These are phyloP conservation scores for Podospora comata DNA, from an alignment of 495 filamentous ascomycete species.

Conservation along the genomic window DNA sequence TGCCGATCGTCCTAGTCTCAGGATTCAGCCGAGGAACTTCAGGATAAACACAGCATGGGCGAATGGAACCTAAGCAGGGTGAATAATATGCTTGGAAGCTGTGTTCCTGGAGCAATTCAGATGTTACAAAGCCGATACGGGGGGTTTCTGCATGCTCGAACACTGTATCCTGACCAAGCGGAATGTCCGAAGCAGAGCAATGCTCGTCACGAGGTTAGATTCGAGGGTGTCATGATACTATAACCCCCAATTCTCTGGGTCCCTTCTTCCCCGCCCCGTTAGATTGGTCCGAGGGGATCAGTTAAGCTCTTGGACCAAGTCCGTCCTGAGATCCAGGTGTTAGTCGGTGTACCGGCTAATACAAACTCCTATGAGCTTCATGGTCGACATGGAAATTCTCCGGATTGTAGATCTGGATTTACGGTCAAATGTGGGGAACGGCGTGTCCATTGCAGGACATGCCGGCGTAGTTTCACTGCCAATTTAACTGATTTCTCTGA, in stretches of 20 bases:
- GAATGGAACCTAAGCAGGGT: not conserved
- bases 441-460: not conserved
- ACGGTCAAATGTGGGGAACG: conserved; percentile 2
- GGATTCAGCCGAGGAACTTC: conserved; percentile 11
- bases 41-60: not conserved
- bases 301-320: conserved; percentile 23
- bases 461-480: not conserved
- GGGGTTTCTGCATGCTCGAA: not conserved
- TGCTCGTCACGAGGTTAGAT: not conserved
- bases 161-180: conserved; percentile 1
- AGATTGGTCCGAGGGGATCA: conserved; percentile 15
- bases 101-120: not conserved
- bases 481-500: not conserved
- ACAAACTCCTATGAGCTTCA: not conserved
- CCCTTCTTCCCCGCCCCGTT: conserved; percentile 13
- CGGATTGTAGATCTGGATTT: not conserved
- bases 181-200: not conserved
- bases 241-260: conserved; percentile 11
- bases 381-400: not conserved
- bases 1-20: not conserved
- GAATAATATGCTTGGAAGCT: not conserved
- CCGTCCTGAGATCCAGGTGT: not conserved
- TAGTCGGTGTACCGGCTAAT: conserved; percentile 3
- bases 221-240: conserved; percentile 8
- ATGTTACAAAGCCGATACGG: conserved; percentile 1